Conservation (phyloP, 2,329 filamentous ascomycete species). For the Clarireedia paspali region DNA sequence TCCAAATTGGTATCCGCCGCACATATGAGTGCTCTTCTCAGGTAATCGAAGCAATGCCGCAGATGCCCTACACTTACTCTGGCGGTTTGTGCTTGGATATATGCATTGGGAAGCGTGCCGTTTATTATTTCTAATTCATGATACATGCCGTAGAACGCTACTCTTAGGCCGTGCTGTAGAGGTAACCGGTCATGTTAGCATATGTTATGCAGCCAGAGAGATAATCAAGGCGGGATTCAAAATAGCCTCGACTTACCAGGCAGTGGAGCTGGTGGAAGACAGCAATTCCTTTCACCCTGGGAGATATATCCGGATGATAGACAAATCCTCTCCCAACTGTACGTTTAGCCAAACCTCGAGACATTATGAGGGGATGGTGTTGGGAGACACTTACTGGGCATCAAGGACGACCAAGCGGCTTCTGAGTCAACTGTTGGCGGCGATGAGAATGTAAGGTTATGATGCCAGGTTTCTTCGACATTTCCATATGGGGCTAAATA, state of each 20-base stretch:
- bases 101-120: background rate
- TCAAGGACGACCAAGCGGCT: constrained; percentile 6
- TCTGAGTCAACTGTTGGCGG: constrained; percentile 3
- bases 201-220: background rate
- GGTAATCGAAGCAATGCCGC: constrained; percentile 15
- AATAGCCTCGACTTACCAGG: constrained; percentile 1
- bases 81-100: background rate
- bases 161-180: background rate
- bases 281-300: background rate
- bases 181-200: background rate
- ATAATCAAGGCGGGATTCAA: no score
- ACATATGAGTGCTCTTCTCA: constrained; percentile 15
- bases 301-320: background rate
- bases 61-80: constrained; percentile 1
- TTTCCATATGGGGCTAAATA: no score
- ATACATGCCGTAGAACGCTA: background rate
- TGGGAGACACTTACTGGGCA: background rate
- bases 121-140: background rate
- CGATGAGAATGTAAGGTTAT: constrained; percentile 5
- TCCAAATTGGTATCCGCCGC: constrained; percentile 13
- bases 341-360: background rate
- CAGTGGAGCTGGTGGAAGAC: constrained; percentile 18
- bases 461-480: constrained; percentile 6
- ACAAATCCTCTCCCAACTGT: constrained; percentile 1
- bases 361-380: no score